These are phyloP conservation scores for Plasmodium vinckei DNA, from an alignment of 169 alveolate genomes.

Conservation along the genomic window DNA sequence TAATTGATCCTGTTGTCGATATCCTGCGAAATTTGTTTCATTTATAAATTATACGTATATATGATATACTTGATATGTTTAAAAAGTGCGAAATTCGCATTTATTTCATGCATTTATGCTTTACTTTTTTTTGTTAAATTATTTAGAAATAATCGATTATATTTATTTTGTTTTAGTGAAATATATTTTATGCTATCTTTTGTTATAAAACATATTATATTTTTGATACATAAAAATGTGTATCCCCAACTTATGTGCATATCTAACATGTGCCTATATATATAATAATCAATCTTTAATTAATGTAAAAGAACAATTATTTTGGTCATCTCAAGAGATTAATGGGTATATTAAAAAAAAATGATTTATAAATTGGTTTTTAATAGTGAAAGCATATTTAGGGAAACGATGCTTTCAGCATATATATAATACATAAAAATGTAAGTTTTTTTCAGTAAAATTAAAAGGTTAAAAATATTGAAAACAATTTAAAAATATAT, in stretches of 20 bases:
- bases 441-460: no score
- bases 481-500: no score
- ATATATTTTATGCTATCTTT: conserved; percentile 13
- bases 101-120: conserved; percentile 8
- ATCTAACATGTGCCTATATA: neutral
- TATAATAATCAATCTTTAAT: no score
- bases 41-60: conserved; percentile 7
- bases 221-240: conserved; percentile 2
- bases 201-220: conserved; percentile 1
- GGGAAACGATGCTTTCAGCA: no score
- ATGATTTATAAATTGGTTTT: no score
- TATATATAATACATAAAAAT: no score
- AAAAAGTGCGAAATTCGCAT: neutral
- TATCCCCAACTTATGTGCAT: neutral
- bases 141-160: conserved; percentile 15
- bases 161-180: conserved; percentile 41
- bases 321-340: no score
- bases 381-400: no score
- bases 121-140: conserved; percentile 54
- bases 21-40: conserved; percentile 69
- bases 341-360: no score
- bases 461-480: no score
- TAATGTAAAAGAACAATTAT: no score
- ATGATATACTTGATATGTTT: conserved; percentile 1
- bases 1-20: conserved; percentile 60